phyloP scores from a whole-genome alignment of 108 stramenopile genomes.

The Skeletonema potamos region DNA sequence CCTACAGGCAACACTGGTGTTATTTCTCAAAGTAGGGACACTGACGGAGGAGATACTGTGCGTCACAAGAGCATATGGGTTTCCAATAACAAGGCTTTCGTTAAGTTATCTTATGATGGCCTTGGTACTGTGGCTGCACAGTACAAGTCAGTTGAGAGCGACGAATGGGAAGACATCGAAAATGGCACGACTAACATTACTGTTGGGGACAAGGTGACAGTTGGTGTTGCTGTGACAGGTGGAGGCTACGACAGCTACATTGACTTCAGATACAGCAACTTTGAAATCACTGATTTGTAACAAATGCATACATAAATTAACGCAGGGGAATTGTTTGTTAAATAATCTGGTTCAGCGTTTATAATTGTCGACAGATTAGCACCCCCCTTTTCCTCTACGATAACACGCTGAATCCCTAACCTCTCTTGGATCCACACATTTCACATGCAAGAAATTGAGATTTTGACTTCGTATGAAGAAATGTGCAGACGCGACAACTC shows the following conservation, averaged over 20 bases:
- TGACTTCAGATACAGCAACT: background rate
- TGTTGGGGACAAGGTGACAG: background rate
- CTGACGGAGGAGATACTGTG: background rate
- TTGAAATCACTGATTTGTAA: slow-evolving; percentile 1
- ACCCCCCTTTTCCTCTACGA: no score
- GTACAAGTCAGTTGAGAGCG: background rate
- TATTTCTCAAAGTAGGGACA: background rate
- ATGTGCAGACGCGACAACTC: slow-evolving; percentile 27
- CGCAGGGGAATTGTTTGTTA: background rate
- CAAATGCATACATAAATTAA: background rate
- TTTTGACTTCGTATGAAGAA: slow-evolving; percentile 11
- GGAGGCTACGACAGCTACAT: background rate
- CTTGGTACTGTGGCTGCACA: background rate
- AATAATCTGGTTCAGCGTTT: background rate
- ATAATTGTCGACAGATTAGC: no score
- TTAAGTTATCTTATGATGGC: background rate
- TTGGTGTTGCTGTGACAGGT: background rate
- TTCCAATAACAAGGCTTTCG: background rate
- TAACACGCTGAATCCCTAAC: background rate
- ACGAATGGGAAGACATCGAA: background rate
- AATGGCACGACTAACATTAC: background rate
- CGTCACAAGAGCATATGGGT: background rate
- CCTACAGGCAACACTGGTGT: background rate
- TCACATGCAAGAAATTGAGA: slow-evolving; percentile 28
- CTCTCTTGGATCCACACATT: slow-evolving; percentile 26